Percentiles rank a stretch among this genome's conserved stretches.
Evolutionary conservation across 179 eudicot genomes (phyloP).

Genomic region (Spinacia oleracea): DNA sequence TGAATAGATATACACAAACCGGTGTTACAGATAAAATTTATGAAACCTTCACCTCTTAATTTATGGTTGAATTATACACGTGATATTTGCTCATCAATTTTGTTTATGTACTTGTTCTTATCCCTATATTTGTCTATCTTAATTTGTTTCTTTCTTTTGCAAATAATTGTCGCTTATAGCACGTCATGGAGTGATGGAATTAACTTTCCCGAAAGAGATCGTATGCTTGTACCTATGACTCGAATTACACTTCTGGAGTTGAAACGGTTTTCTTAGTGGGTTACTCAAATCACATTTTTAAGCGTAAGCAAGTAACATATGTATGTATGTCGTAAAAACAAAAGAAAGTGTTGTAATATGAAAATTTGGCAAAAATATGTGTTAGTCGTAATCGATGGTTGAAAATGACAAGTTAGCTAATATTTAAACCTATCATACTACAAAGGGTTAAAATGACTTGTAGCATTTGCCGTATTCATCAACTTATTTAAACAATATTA

Average conservation of each 20-base stretch:
- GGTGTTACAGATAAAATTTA: slow-evolving; percentile 10
- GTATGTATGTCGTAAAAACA: no score
- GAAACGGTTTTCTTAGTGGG: no score
- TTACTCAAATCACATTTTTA: not conserved
- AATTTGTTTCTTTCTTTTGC: not conserved
- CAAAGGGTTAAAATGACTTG: no score
- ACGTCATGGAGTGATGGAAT: not conserved
- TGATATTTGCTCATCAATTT: not conserved
- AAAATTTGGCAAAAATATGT: no score
- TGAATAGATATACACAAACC: not conserved
- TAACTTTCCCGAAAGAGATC: not conserved
- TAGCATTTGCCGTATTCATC: no score
- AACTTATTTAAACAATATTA: no score
- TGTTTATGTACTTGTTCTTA: not conserved
- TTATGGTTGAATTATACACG: slow-evolving; percentile 4
- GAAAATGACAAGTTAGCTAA: not conserved
- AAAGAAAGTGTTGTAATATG: no score
- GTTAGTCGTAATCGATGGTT: no score
- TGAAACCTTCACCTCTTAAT: not conserved
- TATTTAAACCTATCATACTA: no score
- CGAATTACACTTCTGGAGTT: not conserved
- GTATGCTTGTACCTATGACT: not conserved
- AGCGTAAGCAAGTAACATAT: no score
- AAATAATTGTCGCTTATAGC: not conserved
- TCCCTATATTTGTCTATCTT: not conserved